These are phyloP conservation scores for Chamaecrista fasciculata DNA, from an alignment of 306 rosid genomes.

Conservation along the genomic window DNA sequence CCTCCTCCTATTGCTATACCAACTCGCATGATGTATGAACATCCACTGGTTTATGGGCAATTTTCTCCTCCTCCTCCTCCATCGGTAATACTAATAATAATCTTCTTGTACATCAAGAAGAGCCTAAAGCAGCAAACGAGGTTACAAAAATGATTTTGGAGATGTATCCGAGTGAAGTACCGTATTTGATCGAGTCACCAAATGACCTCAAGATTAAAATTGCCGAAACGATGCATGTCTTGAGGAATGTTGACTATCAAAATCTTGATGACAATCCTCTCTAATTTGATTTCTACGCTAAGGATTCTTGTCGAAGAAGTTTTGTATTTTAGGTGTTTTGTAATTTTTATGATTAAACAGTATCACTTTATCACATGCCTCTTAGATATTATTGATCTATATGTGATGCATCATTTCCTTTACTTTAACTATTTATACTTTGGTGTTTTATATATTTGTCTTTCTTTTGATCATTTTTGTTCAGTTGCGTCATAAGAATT, in stretches of 20 bases:
- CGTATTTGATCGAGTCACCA: conserved; percentile 65
- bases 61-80: neutral
- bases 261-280: no score
- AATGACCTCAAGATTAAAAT: conserved; percentile 65
- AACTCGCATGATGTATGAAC: no score
- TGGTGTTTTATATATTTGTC: no score
- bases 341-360: no score
- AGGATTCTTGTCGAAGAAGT: conserved; percentile 31
- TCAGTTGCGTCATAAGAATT: no score
- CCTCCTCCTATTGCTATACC: no score
- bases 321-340: neutral
- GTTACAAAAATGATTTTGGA: conserved; percentile 76
- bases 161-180: conserved; percentile 78
- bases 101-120: conserved; percentile 61
- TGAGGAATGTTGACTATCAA: conserved; percentile 65
- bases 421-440: no score
- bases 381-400: neutral
- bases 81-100: no score
- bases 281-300: no score
- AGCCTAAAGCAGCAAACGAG: conserved; percentile 63
- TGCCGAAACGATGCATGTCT: conserved; percentile 63
- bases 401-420: no score
- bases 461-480: no score
- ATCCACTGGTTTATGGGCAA: no score
- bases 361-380: conserved; percentile 2